These are phyloP conservation scores for Flaveria trinervia DNA, from an alignment of 129 eudicot species.

Conservation along the genomic window DNA sequence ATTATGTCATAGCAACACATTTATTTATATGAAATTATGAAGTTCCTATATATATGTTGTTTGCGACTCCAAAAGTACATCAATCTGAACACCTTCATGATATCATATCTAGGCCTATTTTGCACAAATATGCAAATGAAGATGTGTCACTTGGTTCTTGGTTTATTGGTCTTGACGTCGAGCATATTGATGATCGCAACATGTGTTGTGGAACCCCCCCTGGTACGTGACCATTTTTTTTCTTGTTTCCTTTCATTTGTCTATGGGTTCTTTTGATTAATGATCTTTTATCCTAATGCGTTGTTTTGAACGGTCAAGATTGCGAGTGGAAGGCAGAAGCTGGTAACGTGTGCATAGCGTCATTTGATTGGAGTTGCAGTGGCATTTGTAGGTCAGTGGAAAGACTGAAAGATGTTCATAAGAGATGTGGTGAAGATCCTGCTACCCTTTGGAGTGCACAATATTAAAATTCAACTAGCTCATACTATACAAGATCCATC, in stretches of 20 bases:
- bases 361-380: constrained; percentile 88
- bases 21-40: background rate
- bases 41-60: background rate
- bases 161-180: constrained; percentile 89
- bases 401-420: constrained; percentile 67
- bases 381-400: constrained; percentile 79
- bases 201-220: constrained; percentile 95
- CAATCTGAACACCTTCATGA: background rate
- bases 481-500: background rate
- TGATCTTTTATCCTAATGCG: background rate
- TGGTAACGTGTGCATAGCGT: constrained; percentile 72
- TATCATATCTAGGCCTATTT: constrained; percentile 56
- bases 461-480: constrained; percentile 15
- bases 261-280: background rate
- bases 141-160: constrained; percentile 85
- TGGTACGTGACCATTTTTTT: constrained; percentile 37
- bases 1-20: background rate
- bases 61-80: background rate
- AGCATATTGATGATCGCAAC: constrained; percentile 75
- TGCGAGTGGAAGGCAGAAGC: constrained; percentile 90
- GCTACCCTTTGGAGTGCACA: constrained; percentile 69
- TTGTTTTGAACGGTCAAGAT: constrained; percentile 33
- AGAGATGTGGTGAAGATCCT: constrained; percentile 75
- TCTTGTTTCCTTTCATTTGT: background rate
- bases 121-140: constrained; percentile 84